Evolutionary conservation across 176 grass and related monocot genomes (phyloP).

Genomic region (Pontederia crassipes): DNA sequence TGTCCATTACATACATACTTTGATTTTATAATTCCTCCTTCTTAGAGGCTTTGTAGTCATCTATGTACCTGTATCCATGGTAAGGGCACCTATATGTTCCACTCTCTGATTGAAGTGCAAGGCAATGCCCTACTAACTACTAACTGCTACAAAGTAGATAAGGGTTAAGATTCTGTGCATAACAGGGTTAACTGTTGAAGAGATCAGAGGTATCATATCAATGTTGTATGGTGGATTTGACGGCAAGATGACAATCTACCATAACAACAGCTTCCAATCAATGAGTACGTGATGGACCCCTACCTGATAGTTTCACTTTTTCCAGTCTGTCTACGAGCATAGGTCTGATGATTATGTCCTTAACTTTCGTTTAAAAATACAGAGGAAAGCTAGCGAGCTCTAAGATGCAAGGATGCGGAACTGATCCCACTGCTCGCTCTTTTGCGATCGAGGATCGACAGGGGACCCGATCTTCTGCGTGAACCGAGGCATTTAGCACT

Average conservation of each 20-base stretch:
- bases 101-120: too few relatives aligned
- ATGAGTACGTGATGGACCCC: not conserved
- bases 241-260: not conserved
- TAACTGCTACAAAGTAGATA: too few relatives aligned
- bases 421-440: not conserved
- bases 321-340: not conserved
- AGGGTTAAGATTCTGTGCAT: too few relatives aligned
- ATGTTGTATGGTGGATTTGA: not conserved
- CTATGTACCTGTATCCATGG: too few relatives aligned
- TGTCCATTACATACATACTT: too few relatives aligned
- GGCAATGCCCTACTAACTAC: too few relatives aligned
- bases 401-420: not conserved
- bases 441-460: not conserved
- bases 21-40: too few relatives aligned
- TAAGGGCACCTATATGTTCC: too few relatives aligned
- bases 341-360: not conserved
- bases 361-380: not conserved
- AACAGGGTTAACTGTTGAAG: too few relatives aligned
- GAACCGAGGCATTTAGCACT: not conserved
- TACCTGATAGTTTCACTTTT: conserved; percentile 4
- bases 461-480: not conserved
- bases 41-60: too few relatives aligned
- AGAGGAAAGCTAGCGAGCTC: too few relatives aligned
- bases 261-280: not conserved
- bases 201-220: too few relatives aligned